A percentile compares a stretch with the other conserved stretches of the same genome.
These are phyloP conservation scores for Neurospora africana DNA, from an alignment of 495 filamentous ascomycete genomes.

Conservation along the genomic window DNA sequence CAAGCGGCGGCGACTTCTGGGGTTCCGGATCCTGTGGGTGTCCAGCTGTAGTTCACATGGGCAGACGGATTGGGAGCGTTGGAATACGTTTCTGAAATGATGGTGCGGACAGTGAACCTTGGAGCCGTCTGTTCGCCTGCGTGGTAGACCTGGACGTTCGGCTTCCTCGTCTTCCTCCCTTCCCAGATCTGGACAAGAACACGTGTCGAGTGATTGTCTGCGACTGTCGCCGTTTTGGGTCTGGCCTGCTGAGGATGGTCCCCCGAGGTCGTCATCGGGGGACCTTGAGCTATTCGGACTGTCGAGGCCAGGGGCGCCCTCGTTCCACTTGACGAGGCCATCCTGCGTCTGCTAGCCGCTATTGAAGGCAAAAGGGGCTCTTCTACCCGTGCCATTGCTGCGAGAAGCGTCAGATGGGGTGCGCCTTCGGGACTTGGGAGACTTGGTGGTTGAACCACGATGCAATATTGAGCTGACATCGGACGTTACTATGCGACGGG, in stretches of 20 bases:
- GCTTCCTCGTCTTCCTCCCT: background rate
- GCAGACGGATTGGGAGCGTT: conserved; percentile 12
- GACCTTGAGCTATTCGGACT: background rate
- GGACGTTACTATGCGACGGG: background rate
- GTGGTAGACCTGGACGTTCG: background rate
- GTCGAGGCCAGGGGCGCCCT: background rate
- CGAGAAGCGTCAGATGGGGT: background rate
- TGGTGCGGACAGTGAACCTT: background rate
- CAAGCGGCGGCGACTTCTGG: conserved; percentile 3
- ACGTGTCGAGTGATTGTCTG: conserved; percentile 4
- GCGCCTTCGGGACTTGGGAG: background rate
- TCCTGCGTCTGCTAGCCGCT: background rate
- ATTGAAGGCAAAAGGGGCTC: background rate
- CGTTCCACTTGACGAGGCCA: background rate
- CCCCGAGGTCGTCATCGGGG: background rate
- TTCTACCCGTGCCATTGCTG: background rate
- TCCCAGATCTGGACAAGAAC: conserved; percentile 9
- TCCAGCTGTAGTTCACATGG: background rate
- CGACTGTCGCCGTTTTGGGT: background rate
- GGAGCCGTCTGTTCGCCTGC: background rate
- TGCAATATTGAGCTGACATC: background rate
- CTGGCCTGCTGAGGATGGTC: background rate
- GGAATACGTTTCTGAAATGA: background rate
- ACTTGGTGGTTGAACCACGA: background rate
- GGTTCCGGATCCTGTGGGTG: background rate